These are phyloP conservation scores for Barnettozyma sp. DNA, from an alignment of 805 yeast genomes.

Conservation along the genomic window DNA sequence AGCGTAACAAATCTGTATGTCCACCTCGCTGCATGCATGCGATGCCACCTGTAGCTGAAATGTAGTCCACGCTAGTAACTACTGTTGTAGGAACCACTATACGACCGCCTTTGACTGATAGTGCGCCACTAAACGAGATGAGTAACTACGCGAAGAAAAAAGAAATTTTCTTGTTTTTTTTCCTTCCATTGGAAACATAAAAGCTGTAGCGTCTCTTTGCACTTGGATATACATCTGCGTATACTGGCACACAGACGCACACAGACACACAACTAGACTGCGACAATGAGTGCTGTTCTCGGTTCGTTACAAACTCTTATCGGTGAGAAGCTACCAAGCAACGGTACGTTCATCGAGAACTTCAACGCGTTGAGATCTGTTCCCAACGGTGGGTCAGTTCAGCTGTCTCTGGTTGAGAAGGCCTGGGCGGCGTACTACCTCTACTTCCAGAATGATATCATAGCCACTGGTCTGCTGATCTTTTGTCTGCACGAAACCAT, in stretches of 20 bases:
- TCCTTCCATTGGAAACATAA: too few relatives aligned
- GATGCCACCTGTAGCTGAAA: too few relatives aligned
- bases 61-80: too few relatives aligned
- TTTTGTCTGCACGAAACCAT: slow-evolving; percentile 74
- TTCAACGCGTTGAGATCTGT: slow-evolving; percentile 2
- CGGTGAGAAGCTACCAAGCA: slow-evolving; percentile 2
- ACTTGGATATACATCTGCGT: too few relatives aligned
- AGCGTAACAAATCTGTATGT: neutral
- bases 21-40: too few relatives aligned
- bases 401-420: slow-evolving; percentile 41
- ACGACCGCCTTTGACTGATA: too few relatives aligned
- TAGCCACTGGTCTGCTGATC: slow-evolving; percentile 85
- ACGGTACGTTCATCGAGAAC: slow-evolving; percentile 8
- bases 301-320: neutral
- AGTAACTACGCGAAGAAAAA: too few relatives aligned
- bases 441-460: slow-evolving; percentile 73
- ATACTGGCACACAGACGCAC: too few relatives aligned
- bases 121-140: too few relatives aligned
- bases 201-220: too few relatives aligned
- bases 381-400: slow-evolving; percentile 3
- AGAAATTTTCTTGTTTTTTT: too few relatives aligned
- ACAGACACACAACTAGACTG: neutral
- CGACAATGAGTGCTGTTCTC: slow-evolving; percentile 2
- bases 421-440: slow-evolving; percentile 84
- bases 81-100: too few relatives aligned